These are phyloP conservation scores for Daldinia concentrica DNA, from an alignment of 495 filamentous ascomycete genomes.

Conservation along the genomic window DNA sequence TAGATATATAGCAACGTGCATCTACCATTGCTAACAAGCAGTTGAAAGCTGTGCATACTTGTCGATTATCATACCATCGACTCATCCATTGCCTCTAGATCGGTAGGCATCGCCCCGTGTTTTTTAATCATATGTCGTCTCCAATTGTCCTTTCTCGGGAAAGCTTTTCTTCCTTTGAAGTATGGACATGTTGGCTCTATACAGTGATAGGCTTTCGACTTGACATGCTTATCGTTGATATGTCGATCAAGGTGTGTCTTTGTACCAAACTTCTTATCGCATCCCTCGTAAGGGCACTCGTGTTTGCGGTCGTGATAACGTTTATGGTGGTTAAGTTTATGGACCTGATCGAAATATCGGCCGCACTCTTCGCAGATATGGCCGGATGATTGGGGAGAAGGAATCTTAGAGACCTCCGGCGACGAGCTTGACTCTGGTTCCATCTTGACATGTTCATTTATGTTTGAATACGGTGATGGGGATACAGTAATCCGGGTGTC, in stretches of 20 bases:
- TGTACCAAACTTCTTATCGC: slow-evolving; percentile 59
- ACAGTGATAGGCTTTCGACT: slow-evolving; percentile 60
- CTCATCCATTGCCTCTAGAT: slow-evolving; percentile 45
- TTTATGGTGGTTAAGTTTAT: slow-evolving; percentile 62
- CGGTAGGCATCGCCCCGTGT: slow-evolving; percentile 44
- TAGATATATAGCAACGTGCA: background rate
- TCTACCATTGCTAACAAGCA: background rate
- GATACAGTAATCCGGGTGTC: slow-evolving; percentile 52
- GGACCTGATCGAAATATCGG: slow-evolving; percentile 55
- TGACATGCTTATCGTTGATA: slow-evolving; percentile 61
- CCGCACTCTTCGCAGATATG: slow-evolving; percentile 55
- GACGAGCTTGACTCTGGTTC: slow-evolving; percentile 41
- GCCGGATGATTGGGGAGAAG: slow-evolving; percentile 44
- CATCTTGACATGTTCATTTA: slow-evolving; percentile 32
- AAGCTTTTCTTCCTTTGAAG: slow-evolving; percentile 58
- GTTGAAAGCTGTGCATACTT: background rate
- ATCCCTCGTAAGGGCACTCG: slow-evolving; percentile 53
- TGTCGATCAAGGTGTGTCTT: slow-evolving; percentile 62
- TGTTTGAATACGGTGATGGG: slow-evolving; percentile 48
- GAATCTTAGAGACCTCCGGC: slow-evolving; percentile 39
- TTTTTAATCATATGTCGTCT: slow-evolving; percentile 62
- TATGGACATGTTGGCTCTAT: slow-evolving; percentile 56
- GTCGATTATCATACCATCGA: slow-evolving; percentile 26
- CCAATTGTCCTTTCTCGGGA: slow-evolving; percentile 64
- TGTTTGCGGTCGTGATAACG: slow-evolving; percentile 60